Percentiles rank a stretch among this genome's conserved stretches.
phyloP scores from a whole-genome alignment of 371 early-diverging fungal species.

The Mortierella sp. region DNA sequence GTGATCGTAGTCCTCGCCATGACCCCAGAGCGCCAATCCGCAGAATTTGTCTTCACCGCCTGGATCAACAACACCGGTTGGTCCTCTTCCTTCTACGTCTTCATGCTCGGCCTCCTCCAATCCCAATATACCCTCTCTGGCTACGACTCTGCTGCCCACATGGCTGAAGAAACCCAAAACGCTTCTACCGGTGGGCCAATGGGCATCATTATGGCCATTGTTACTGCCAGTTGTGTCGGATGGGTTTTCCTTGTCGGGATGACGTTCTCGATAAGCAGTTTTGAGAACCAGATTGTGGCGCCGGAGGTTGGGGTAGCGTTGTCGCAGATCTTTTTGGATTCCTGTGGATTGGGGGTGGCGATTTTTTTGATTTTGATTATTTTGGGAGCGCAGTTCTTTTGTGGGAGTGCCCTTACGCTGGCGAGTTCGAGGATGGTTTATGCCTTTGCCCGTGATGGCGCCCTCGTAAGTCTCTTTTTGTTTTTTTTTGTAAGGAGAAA shows the following conservation, averaged over 20 bases:
- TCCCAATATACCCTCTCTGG: constrained; percentile 67
- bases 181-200: constrained; percentile 70
- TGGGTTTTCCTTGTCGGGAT: constrained; percentile 60
- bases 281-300: constrained; percentile 60
- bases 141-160: constrained; percentile 67
- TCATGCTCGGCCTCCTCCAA: constrained; percentile 63
- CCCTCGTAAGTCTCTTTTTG: constrained; percentile 48
- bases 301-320: constrained; percentile 62
- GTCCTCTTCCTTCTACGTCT: constrained; percentile 63
- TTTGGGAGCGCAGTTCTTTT: constrained; percentile 70
- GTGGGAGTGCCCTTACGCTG: constrained; percentile 65
- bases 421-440: constrained; percentile 79
- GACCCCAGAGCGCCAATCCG: constrained; percentile 57
- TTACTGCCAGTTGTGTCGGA: constrained; percentile 58
- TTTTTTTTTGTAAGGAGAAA: neutral
- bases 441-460: constrained; percentile 83
- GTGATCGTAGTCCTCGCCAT: constrained; percentile 61
- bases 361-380: constrained; percentile 68
- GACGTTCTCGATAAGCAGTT: constrained; percentile 59
- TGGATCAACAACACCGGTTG: constrained; percentile 63
- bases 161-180: constrained; percentile 77
- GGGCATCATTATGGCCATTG: constrained; percentile 69
- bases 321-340: constrained; percentile 67
- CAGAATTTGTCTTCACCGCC: constrained; percentile 62
- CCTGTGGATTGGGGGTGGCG: constrained; percentile 61